Conservation (phyloP, 192 early-diverging fungal genomes). For the Thoreauomyces humboldtii region DNA sequence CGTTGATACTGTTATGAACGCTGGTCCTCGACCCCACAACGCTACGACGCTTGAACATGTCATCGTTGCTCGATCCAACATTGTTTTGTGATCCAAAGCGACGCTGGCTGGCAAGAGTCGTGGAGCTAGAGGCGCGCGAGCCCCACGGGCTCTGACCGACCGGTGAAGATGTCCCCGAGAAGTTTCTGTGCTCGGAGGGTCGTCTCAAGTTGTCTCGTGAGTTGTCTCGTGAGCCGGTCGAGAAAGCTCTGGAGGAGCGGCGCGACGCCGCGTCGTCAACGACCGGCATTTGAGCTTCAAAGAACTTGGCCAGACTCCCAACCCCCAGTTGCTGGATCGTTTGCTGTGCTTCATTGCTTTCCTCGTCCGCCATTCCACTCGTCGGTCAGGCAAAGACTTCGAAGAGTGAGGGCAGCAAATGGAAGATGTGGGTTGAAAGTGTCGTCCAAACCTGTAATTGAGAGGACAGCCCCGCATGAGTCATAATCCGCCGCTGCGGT, state of each 20-base stretch:
- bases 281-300: conserved; percentile 17
- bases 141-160: neutral
- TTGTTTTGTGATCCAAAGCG: neutral
- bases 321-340: conserved; percentile 14
- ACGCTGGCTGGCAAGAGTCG: neutral
- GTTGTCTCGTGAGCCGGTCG: neutral
- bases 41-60: conserved; percentile 9
- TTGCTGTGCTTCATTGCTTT: neutral
- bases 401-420: too few species aligned
- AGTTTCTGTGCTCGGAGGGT: too few species aligned
- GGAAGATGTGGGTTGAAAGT: too few species aligned
- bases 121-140: neutral
- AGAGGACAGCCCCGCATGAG: too few species aligned
- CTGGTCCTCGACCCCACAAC: neutral
- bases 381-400: too few species aligned
- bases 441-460: too few species aligned
- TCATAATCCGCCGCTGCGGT: too few species aligned
- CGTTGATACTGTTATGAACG: neutral
- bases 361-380: conserved; percentile 5
- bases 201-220: neutral
- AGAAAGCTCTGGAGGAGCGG: neutral
- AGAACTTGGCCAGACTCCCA: conserved; percentile 28
- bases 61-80: neutral
- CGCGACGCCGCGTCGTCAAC: neutral
- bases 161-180: neutral